phyloP scores from a whole-genome alignment of 1,284 basidiomycete species.

The Moniliophthora roreri region DNA sequence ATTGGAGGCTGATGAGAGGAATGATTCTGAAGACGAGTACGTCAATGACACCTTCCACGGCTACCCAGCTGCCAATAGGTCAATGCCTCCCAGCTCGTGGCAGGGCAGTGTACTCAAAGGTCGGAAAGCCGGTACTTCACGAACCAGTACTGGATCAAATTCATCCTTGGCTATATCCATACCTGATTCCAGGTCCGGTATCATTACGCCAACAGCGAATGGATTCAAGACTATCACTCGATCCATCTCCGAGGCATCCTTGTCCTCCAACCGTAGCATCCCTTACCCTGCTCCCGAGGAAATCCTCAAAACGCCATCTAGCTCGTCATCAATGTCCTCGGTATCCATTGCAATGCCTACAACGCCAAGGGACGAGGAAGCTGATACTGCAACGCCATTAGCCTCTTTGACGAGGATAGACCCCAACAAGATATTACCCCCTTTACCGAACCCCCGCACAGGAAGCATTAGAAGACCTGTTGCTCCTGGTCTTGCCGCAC shows the following conservation, averaged over 20 bases:
- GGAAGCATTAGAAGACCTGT: constrained; percentile 17
- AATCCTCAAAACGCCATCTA: constrained; percentile 26
- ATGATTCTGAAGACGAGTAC: not conserved
- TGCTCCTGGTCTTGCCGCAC: not conserved
- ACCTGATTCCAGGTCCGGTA: not conserved
- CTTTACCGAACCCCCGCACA: constrained; percentile 19
- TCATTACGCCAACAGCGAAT: not conserved
- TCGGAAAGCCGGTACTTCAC: not conserved
- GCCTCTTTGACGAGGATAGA: constrained; percentile 17
- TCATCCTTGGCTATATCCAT: not conserved
- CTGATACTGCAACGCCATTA: not conserved
- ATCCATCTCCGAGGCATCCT: constrained; percentile 10
- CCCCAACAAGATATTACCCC: constrained; percentile 23
- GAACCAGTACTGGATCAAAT: not conserved
- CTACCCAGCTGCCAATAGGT: not conserved
- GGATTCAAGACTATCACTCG: not conserved
- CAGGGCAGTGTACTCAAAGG: not conserved
- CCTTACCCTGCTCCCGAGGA: constrained; percentile 17
- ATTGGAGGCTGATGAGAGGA: not conserved
- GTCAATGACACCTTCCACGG: not conserved
- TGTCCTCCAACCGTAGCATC: constrained; percentile 3
- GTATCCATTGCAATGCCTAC: constrained; percentile 43
- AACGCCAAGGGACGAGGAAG: constrained; percentile 36
- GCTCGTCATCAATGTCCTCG: constrained; percentile 36
- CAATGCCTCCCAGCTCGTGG: not conserved